Base-by-base conservation (phyloP, 129 eudicot genomes). In the Lactuca sativa region DNA sequence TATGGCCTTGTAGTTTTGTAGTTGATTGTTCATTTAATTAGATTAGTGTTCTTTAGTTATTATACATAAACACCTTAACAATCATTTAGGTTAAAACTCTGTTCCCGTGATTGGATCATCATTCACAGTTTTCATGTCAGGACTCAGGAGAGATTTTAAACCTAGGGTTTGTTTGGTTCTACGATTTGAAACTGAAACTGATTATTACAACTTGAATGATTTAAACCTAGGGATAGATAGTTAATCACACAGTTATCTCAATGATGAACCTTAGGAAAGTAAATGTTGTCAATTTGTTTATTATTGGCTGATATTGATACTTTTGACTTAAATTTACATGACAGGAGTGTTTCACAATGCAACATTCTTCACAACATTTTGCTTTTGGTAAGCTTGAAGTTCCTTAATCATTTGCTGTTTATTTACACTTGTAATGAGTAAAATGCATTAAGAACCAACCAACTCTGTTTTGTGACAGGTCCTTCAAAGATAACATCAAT, bases 331-430 rank as follows among this genome's bases (percentile, higher is more conserved):
- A 5, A 33, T 71, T 73, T 34, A 4, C 51, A 18, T 43, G 59
- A 56, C 77, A 80, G 82, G 33, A 51, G 76, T 64, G 21, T 68
- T 63, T 55, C 43, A 53, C 82, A 41, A 83, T 83, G 84, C 77
- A 80, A 53, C 77, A 76, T 56, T 64, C 88, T 51, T 76, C 75
- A 30, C 81, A 71, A 6, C 70, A 73, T 49, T 58, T 66, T 66
- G 71, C 75, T 62, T 76, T 68, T 38, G 88, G 88, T 83, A 80
- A 10, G 69, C 8, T 59, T 66, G 48, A 66, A 72, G 13, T 59
- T 56, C 58, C 59, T n/a, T 8, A 6, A 52, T 40, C 7, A 21
- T 59, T 62, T 41, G n/a, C 18, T 54, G 16, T 54, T 7, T 25
- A 44, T 48, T 41, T 79, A 62, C 52, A 62, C 52, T 32, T 77